These are phyloP conservation scores for Leishmania amazonensis DNA, from an alignment of 208 protist genomes.

Conservation along the genomic window DNA sequence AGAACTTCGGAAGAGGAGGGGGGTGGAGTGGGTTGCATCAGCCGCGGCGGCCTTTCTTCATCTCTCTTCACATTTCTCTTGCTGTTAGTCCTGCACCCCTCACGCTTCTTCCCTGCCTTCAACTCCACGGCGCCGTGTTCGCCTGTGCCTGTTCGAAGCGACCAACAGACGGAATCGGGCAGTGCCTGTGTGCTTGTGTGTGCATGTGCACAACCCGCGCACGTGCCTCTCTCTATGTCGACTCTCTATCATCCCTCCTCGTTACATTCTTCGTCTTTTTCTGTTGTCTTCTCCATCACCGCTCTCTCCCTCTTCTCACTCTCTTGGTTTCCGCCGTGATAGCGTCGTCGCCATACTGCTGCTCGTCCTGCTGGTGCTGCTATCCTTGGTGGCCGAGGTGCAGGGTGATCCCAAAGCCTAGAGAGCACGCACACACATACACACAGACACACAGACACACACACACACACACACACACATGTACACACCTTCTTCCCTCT, in stretches of 20 bases:
- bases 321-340: background rate
- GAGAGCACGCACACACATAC: background rate
- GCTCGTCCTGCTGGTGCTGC: background rate
- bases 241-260: background rate
- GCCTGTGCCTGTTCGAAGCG: background rate
- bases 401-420: background rate
- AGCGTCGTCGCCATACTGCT: background rate
- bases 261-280: background rate
- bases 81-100: background rate
- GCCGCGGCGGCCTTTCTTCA: background rate
- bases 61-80: background rate
- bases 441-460: constrained; percentile 1
- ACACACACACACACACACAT: constrained; percentile 2
- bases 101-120: no score
- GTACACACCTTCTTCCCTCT: background rate
- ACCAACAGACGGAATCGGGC: background rate
- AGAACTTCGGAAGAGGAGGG: background rate
- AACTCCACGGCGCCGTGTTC: background rate
- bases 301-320: background rate
- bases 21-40: background rate
- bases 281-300: background rate
- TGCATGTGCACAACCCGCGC: background rate
- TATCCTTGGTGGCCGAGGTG: background rate
- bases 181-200: background rate
- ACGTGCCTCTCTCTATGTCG: background rate